Conservation (phyloP, 2,329 filamentous ascomycete genomes). For the Cladophialophora immunda region DNA sequence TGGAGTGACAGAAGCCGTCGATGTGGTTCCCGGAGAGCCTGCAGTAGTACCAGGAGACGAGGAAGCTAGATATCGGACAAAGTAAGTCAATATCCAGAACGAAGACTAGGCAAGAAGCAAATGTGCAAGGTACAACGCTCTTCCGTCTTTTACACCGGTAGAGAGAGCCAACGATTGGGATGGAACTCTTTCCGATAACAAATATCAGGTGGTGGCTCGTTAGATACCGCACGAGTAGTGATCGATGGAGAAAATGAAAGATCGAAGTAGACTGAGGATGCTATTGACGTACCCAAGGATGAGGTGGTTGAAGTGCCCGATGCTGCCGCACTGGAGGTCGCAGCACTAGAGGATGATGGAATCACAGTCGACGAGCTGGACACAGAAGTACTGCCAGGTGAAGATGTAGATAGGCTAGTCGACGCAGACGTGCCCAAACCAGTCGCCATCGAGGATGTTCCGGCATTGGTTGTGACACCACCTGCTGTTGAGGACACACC, state of each 20-base stretch:
- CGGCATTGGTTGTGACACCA: background rate
- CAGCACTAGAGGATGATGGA: background rate
- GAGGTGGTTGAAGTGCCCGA: background rate
- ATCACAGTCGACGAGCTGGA: background rate
- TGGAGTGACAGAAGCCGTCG: background rate
- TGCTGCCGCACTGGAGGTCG: background rate
- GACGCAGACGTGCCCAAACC: background rate
- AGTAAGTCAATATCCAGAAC: background rate
- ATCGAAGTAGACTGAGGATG: background rate
- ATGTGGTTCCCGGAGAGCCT: constrained; percentile 2
- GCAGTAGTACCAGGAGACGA: background rate
- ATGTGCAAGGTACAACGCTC: background rate
- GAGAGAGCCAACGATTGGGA: background rate
- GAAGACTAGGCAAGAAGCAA: background rate
- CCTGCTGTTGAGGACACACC: background rate
- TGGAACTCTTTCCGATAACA: background rate
- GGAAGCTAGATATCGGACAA: constrained; percentile 1
- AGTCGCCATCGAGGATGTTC: background rate
- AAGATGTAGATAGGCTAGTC: background rate
- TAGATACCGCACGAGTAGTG: background rate
- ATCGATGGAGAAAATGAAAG: background rate
- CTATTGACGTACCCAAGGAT: background rate
- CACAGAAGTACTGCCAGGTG: background rate
- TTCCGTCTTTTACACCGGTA: background rate
- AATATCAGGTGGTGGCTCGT: too few species aligned